Percentiles rank a stretch among this genome's conserved stretches.
These are phyloP conservation scores for Rhytidhysteron rufulum DNA, from an alignment of 2,329 filamentous ascomycete genomes.

Conservation along the genomic window DNA sequence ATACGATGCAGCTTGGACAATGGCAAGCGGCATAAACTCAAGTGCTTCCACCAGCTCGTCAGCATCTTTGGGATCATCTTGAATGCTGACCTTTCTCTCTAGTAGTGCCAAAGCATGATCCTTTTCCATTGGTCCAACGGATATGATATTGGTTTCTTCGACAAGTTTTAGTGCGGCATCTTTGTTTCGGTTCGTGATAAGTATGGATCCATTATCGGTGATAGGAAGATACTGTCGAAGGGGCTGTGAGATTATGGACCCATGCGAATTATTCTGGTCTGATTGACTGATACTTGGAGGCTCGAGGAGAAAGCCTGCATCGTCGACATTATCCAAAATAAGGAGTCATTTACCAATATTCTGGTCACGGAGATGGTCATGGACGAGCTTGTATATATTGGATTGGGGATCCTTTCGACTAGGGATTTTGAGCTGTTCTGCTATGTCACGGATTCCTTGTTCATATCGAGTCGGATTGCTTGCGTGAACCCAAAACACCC, in stretches of 20 bases:
- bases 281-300: too few species aligned
- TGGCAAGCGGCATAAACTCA: slow-evolving; percentile 31
- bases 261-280: too few species aligned
- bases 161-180: not conserved
- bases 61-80: not conserved
- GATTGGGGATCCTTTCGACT: slow-evolving; percentile 15
- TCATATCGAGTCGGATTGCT: slow-evolving; percentile 16
- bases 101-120: not conserved
- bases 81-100: not conserved
- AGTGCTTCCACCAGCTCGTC: slow-evolving; percentile 12
- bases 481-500: slow-evolving; percentile 24
- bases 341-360: slow-evolving; percentile 16
- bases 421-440: slow-evolving; percentile 12
- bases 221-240: slow-evolving; percentile 2
- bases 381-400: slow-evolving; percentile 17
- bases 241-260: too few species aligned
- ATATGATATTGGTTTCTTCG: not conserved
- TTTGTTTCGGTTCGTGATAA: slow-evolving; percentile 3
- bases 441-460: slow-evolving; percentile 15
- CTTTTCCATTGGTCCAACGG: slow-evolving; percentile 1
- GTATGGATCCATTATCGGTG: slow-evolving; percentile 1
- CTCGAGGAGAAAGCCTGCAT: slow-evolving; percentile 4
- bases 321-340: slow-evolving; percentile 21
- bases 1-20: slow-evolving; percentile 31
- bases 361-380: slow-evolving; percentile 14